A percentile compares a stretch with the other conserved stretches of the same genome.
phyloP scores from a whole-genome alignment of 2,329 filamentous ascomycete genomes.

The Clonostachys solani region DNA sequence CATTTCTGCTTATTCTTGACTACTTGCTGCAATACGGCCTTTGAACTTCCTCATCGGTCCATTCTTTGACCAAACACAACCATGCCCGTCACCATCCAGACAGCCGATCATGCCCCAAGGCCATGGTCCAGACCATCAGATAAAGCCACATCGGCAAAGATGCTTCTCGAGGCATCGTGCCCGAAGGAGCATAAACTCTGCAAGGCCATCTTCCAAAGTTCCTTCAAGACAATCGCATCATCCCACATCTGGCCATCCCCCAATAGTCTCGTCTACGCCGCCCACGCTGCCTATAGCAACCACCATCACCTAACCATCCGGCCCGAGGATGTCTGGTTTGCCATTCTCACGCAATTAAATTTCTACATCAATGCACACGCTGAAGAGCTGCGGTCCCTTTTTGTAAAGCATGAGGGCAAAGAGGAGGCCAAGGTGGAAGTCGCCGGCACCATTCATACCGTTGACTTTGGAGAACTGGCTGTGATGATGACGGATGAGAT shows the following conservation, averaged over 20 bases:
- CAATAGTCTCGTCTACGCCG: slow-evolving; percentile 33
- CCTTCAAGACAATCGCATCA: not conserved
- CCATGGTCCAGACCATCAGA: too few species aligned
- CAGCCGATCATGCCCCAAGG: too few species aligned
- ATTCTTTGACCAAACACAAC: too few species aligned
- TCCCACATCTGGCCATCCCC: not conserved
- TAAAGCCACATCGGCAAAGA: too few species aligned
- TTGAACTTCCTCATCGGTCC: too few species aligned
- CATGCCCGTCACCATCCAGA: too few species aligned
- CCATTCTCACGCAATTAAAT: slow-evolving; percentile 42
- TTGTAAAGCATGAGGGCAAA: slow-evolving; percentile 33
- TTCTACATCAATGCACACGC: slow-evolving; percentile 39
- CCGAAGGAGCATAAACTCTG: slow-evolving; percentile 13
- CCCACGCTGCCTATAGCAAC: slow-evolving; percentile 29
- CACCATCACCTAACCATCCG: slow-evolving; percentile 41
- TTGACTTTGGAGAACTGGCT: slow-evolving; percentile 13
- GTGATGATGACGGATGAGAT: slow-evolving; percentile 32
- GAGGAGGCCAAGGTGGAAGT: not conserved
- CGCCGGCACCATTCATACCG: not conserved
- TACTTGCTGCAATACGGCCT: too few species aligned
- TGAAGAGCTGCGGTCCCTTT: slow-evolving; percentile 31
- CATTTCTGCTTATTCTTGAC: too few species aligned
- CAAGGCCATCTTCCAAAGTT: not conserved
- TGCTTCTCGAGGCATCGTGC: too few species aligned
- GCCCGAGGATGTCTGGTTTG: slow-evolving; percentile 49